Conservation (phyloP, 352 stramenopile species). For the Globisporangium barbulae region DNA sequence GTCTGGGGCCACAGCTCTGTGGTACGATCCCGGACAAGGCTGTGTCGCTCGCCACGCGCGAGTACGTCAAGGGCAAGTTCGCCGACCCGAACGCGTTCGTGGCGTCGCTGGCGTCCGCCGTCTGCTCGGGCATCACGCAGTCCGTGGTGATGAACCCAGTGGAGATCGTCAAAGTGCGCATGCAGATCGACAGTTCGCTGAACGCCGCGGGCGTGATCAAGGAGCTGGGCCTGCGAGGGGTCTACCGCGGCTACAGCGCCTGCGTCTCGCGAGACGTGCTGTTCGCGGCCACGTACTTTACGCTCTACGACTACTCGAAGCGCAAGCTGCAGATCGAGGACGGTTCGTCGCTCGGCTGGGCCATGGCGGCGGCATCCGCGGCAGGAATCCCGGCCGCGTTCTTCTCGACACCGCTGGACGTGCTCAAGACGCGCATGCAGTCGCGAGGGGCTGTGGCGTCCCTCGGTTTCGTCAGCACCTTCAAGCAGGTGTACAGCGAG, state of each 20-base stretch:
- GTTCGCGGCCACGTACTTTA: slow-evolving; percentile 80
- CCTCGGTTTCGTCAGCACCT: slow-evolving; percentile 44
- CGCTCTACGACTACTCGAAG: slow-evolving; percentile 75
- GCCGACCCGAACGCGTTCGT: slow-evolving; percentile 65
- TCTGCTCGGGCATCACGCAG: slow-evolving; percentile 62
- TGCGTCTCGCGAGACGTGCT: slow-evolving; percentile 69
- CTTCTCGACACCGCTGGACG: slow-evolving; percentile 71
- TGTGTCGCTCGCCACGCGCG: slow-evolving; percentile 71
- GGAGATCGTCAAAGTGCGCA: slow-evolving; percentile 81
- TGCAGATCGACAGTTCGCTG: slow-evolving; percentile 78
- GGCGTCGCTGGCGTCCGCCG: slow-evolving; percentile 68
- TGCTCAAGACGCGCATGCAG: slow-evolving; percentile 83
- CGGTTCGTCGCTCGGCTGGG: slow-evolving; percentile 63
- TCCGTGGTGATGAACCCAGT: slow-evolving; percentile 84
- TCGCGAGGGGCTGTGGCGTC: slow-evolving; percentile 41
- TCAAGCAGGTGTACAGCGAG: slow-evolving; percentile 46
- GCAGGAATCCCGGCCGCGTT: slow-evolving; percentile 74
- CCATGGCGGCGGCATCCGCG: slow-evolving; percentile 65
- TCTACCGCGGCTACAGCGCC: slow-evolving; percentile 74
- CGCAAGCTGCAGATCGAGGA: slow-evolving; percentile 57
- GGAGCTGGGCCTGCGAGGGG: slow-evolving; percentile 53
- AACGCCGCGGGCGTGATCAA: slow-evolving; percentile 49
- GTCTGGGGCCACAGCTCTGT: slow-evolving; percentile 61
- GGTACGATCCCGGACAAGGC: slow-evolving; percentile 81
- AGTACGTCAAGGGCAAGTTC: slow-evolving; percentile 79